These are phyloP conservation scores for Quercus phellos DNA, from an alignment of 331 rosid species.

Conservation along the genomic window DNA sequence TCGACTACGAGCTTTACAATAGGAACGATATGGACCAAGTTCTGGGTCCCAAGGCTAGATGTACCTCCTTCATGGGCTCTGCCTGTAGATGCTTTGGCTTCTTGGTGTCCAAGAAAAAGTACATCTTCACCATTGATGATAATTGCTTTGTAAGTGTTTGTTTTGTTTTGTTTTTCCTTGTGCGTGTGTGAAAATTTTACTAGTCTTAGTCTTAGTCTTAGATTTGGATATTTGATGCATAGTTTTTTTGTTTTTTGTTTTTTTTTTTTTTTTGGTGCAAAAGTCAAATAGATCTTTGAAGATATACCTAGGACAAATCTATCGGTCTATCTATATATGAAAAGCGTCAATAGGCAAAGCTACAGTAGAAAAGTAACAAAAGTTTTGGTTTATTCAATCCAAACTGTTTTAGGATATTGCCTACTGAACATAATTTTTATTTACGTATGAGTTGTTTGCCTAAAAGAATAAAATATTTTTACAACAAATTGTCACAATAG, in stretches of 20 bases:
- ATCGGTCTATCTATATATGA: no score
- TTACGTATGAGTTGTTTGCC: neutral
- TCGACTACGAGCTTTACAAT: neutral
- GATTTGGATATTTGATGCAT: no score
- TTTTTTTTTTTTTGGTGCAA: neutral
- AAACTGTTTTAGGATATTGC: no score
- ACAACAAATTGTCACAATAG: no score
- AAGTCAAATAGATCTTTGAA: neutral
- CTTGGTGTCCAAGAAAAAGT: conserved; percentile 29
- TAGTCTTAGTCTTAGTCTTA: no score
- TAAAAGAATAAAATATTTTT: no score
- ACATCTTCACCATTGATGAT: conserved; percentile 26
- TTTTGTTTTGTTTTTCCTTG: neutral
- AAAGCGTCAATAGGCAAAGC: no score
- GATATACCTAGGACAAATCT: neutral
- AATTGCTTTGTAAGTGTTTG: conserved; percentile 21
- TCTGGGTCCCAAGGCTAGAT: conserved; percentile 20
- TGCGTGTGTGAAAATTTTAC: neutral
- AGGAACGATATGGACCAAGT: conserved; percentile 8
- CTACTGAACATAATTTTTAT: no score
- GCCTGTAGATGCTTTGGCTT: conserved; percentile 22
- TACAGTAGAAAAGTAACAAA: no score
- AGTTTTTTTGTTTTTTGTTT: no score
- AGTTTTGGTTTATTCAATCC: no score
- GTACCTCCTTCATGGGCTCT: conserved; percentile 26